A percentile compares a stretch with the other conserved stretches of the same genome.
Conservation (phyloP, 2,329 filamentous ascomycete species). For the Fusarium drepaniforme region DNA sequence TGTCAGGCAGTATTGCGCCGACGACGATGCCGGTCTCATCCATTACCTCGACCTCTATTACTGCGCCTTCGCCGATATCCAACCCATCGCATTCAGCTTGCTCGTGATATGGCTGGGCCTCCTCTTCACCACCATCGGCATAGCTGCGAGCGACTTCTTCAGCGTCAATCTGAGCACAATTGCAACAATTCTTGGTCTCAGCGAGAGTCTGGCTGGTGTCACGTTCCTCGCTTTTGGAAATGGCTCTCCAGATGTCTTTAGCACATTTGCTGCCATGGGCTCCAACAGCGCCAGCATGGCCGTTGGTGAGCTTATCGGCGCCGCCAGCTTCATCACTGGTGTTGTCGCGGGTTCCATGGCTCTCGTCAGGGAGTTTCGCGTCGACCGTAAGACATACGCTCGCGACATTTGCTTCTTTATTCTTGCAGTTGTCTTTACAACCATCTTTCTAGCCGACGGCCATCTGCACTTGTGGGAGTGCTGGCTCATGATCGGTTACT, state of each 20-base stretch:
- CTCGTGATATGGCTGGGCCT: slow-evolving; percentile 87
- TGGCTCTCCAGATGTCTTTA: slow-evolving; percentile 97
- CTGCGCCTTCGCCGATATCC: slow-evolving; percentile 76
- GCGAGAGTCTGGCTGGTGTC: slow-evolving; percentile 95
- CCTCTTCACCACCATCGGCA: slow-evolving; percentile 96
- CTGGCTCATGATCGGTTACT: slow-evolving; percentile 89
- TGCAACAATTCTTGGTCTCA: slow-evolving; percentile 88
- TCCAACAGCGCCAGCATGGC: slow-evolving; percentile 98
- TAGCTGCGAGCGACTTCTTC: slow-evolving; percentile 98
- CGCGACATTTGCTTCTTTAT: slow-evolving; percentile 95
- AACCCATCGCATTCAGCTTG: slow-evolving; percentile 82
- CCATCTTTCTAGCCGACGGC: slow-evolving; percentile 89
- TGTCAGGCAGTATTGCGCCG: slow-evolving; percentile 82
- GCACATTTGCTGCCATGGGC: slow-evolving; percentile 97
- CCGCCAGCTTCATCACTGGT: slow-evolving; percentile 94
- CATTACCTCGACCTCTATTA: slow-evolving; percentile 94
- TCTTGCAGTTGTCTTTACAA: slow-evolving; percentile 85
- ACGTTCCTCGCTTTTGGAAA: slow-evolving; percentile 98
- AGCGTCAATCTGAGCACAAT: slow-evolving; percentile 97
- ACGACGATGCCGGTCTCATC: slow-evolving; percentile 90
- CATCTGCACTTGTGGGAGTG: slow-evolving; percentile 91
- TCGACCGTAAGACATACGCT: slow-evolving; percentile 89
- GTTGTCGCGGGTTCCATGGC: slow-evolving; percentile 99
- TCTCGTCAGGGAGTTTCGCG: slow-evolving; percentile 92
- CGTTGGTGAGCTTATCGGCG: slow-evolving; percentile 93